Percentiles rank a stretch among this genome's conserved stretches.
Evolutionary conservation across 495 filamentous ascomycete species (phyloP).

Genomic region (Podospora australis): DNA sequence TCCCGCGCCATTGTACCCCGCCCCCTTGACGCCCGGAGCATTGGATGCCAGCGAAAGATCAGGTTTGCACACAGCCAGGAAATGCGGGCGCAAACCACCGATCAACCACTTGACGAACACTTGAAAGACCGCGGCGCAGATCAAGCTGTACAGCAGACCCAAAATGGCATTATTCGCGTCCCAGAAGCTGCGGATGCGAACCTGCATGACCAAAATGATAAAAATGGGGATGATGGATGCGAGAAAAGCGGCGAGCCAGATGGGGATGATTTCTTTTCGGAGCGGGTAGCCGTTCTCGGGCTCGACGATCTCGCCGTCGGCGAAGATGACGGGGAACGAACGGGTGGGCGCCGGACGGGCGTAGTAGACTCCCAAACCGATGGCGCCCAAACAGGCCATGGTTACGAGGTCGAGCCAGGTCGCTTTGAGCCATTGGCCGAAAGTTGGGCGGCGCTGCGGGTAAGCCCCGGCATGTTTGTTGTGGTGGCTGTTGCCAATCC

Average conservation of each 20-base stretch:
- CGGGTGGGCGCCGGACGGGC: slow-evolving; percentile 50
- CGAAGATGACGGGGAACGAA: slow-evolving; percentile 21
- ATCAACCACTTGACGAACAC: slow-evolving; percentile 34
- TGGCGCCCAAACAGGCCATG: slow-evolving; percentile 50
- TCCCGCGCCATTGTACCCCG: slow-evolving; percentile 39
- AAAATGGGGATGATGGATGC: slow-evolving; percentile 50
- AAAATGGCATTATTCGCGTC: slow-evolving; percentile 58
- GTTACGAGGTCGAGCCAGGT: slow-evolving; percentile 55
- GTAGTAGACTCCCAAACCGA: slow-evolving; percentile 53
- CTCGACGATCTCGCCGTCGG: slow-evolving; percentile 53
- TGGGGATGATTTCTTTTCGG: slow-evolving; percentile 57
- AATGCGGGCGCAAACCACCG: slow-evolving; percentile 43
- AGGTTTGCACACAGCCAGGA: slow-evolving; percentile 52
- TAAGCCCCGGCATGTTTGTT: too few relatives aligned
- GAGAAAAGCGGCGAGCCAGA: slow-evolving; percentile 52
- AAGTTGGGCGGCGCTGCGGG: background rate
- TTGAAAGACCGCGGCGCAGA: slow-evolving; percentile 51
- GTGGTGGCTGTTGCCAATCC: too few relatives aligned
- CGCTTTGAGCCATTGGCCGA: slow-evolving; percentile 44
- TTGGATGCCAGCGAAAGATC: slow-evolving; percentile 31
- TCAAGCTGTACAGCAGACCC: slow-evolving; percentile 54
- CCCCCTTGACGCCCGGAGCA: slow-evolving; percentile 26
- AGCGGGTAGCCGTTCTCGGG: slow-evolving; percentile 56
- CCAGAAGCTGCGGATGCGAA: slow-evolving; percentile 60
- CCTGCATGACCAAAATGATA: slow-evolving; percentile 52